Conservation (phyloP, 2,329 filamentous ascomycete species). For the Fusarium sp. region DNA sequence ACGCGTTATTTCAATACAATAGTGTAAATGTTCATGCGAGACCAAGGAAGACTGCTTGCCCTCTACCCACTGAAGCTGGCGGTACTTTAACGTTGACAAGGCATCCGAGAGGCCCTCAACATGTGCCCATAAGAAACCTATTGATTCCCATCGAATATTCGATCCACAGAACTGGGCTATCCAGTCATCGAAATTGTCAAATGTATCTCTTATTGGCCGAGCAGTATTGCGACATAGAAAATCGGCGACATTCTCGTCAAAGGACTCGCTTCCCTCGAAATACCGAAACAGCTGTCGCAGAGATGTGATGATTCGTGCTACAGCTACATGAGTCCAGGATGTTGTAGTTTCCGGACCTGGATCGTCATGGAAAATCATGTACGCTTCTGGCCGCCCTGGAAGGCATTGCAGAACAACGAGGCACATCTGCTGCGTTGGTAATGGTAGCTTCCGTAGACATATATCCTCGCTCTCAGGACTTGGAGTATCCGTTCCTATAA, state of each 20-base stretch:
- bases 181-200: slow-evolving; percentile 52
- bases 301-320: slow-evolving; percentile 49
- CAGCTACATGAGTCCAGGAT: slow-evolving; percentile 51
- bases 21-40: slow-evolving; percentile 28
- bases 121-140: slow-evolving; percentile 54
- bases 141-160: slow-evolving; percentile 58
- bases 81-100: slow-evolving; percentile 15
- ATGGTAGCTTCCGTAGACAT: slow-evolving; percentile 37
- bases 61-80: slow-evolving; percentile 21
- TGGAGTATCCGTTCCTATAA: neutral
- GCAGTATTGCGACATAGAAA: slow-evolving; percentile 55
- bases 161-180: slow-evolving; percentile 54
- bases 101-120: slow-evolving; percentile 31
- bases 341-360: slow-evolving; percentile 31
- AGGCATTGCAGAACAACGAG: slow-evolving; percentile 25
- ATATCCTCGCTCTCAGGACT: slow-evolving; percentile 2
- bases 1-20: slow-evolving; percentile 51
- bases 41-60: slow-evolving; percentile 4
- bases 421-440: slow-evolving; percentile 35
- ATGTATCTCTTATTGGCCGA: slow-evolving; percentile 52
- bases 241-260: slow-evolving; percentile 53
- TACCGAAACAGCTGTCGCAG: slow-evolving; percentile 52
- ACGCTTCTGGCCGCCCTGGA: slow-evolving; percentile 24
- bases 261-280: slow-evolving; percentile 36
- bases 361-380: slow-evolving; percentile 28